Base-by-base conservation (phyloP, 2,329 filamentous ascomycete genomes). In the Shiraia bambusicola region DNA sequence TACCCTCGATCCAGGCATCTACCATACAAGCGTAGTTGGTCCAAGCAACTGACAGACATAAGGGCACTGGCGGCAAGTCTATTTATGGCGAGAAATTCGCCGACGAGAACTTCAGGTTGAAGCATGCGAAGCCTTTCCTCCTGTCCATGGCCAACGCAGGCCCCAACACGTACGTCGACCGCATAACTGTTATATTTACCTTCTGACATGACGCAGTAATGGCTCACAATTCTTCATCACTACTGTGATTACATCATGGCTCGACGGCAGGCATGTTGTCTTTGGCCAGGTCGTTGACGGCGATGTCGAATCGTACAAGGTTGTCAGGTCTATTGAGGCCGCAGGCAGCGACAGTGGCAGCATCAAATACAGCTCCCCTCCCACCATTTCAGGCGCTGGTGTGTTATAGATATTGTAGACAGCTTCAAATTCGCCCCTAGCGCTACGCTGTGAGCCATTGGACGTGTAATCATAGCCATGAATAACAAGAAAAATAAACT, bases 61-160 rank as follows among this genome's bases (percentile, higher is more conserved):
- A 94, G 89, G 88, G 88, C 68, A 92, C 89, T 45, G 89, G 88
- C 76, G 88, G 89, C 74, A 87, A 87, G 76, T 94, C 88, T 71
- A 95, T 95, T 81, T 95, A 94, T 74, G 89, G 89, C 63, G 88
- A 94, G 75, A 93, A 92, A 81, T 95, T 95, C 69, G 75, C 83
- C 64, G 89, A 95, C 70, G 89, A 95, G 85, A 95, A 94, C 85
- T 94, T 95, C 80, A 67, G 73, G 50, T 68, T 78, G 58, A 83
- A 82, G 77, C 90, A 95, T 82, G 73, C 72, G 71, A 75, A 77
- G 62, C 84, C 86, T 51, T 87, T 85, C 77, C 80, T 91, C 60
- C 81, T 95, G 58, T 95, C 90, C 74, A 95, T 95, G 90, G 90
- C 90, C 71, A 95, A 95, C 75, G 87, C 90, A 62, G 90, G 90